Conservation (phyloP, 257 asterid species). For the Anisodus tanguticus region DNA sequence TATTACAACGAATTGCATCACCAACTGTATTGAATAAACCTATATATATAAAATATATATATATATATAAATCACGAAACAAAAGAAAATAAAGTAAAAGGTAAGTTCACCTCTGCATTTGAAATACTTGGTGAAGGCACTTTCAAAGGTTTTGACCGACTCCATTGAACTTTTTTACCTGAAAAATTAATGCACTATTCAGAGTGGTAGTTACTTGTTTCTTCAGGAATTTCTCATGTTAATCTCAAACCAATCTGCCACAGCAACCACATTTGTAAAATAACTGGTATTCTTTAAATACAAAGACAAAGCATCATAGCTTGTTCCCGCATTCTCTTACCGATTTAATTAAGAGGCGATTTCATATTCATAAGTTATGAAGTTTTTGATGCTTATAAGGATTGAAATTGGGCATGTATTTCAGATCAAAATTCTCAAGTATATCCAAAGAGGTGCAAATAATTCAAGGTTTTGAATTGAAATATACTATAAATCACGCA, state of each 20-base stretch:
- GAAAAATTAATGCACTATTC: constrained; percentile 38
- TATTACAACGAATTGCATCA: constrained; percentile 20
- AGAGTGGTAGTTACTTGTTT: constrained; percentile 20
- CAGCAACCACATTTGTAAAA: neutral
- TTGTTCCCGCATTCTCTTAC: neutral
- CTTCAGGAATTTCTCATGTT: constrained; percentile 21
- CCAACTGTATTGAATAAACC: neutral
- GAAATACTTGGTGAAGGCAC: constrained; percentile 54
- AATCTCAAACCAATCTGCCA: constrained; percentile 13
- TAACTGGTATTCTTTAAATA: constrained; percentile 4
- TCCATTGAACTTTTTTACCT: constrained; percentile 71
- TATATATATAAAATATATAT: too few relatives aligned
- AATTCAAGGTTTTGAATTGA: neutral
- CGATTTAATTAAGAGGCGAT: neutral
- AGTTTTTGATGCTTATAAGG: neutral
- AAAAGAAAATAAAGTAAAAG: constrained; percentile 18
- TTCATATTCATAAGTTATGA: neutral
- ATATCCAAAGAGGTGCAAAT: neutral
- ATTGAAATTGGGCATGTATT: neutral
- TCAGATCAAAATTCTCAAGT: neutral
- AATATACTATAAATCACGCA: neutral
- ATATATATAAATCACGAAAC: neutral
- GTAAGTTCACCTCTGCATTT: constrained; percentile 62
- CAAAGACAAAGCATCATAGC: neutral
- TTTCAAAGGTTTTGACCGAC: constrained; percentile 68